Evolutionary conservation across 352 stramenopile genomes (phyloP).

Genomic region (Phytophthora macrochlamydospora): DNA sequence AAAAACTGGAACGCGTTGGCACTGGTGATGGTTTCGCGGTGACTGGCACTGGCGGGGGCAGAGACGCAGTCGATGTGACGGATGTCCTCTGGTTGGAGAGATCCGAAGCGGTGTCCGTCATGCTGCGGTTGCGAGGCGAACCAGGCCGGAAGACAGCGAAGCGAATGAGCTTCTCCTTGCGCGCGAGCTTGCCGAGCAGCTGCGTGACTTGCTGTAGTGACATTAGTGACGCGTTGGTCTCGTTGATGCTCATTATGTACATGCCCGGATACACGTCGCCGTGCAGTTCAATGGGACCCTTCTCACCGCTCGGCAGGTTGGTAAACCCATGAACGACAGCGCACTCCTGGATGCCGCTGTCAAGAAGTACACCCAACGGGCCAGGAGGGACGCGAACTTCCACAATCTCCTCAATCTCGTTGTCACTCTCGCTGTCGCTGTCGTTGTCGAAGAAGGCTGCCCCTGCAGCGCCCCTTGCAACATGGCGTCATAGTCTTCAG

Average conservation of each 20-base stretch:
- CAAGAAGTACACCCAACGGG: constrained; percentile 73
- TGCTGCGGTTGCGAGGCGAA: constrained; percentile 47
- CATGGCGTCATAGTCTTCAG: constrained; percentile 60
- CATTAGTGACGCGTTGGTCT: constrained; percentile 85
- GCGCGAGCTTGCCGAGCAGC: constrained; percentile 70
- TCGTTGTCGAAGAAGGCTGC: constrained; percentile 86
- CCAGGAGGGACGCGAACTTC: constrained; percentile 77
- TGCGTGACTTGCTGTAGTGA: constrained; percentile 74
- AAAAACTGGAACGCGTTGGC: constrained; percentile 43
- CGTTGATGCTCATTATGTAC: constrained; percentile 90
- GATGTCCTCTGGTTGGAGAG: constrained; percentile 47
- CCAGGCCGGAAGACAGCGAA: constrained; percentile 75
- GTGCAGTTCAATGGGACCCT: constrained; percentile 67
- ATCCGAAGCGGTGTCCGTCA: constrained; percentile 49
- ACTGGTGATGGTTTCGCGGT: constrained; percentile 36
- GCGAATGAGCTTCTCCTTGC: constrained; percentile 83
- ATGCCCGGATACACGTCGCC: constrained; percentile 76
- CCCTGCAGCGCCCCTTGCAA: constrained; percentile 73
- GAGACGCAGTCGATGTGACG: constrained; percentile 37
- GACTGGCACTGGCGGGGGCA: constrained; percentile 43
- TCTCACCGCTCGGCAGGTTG: constrained; percentile 57
- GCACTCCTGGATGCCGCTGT: constrained; percentile 80
- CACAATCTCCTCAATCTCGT: constrained; percentile 79
- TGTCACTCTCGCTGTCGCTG: constrained; percentile 77
- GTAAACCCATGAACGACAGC: constrained; percentile 85